A percentile compares a stretch with the other conserved stretches of the same genome.
These are phyloP conservation scores for Patellifolia procumbens DNA, from an alignment of 179 eudicot species.

Conservation along the genomic window DNA sequence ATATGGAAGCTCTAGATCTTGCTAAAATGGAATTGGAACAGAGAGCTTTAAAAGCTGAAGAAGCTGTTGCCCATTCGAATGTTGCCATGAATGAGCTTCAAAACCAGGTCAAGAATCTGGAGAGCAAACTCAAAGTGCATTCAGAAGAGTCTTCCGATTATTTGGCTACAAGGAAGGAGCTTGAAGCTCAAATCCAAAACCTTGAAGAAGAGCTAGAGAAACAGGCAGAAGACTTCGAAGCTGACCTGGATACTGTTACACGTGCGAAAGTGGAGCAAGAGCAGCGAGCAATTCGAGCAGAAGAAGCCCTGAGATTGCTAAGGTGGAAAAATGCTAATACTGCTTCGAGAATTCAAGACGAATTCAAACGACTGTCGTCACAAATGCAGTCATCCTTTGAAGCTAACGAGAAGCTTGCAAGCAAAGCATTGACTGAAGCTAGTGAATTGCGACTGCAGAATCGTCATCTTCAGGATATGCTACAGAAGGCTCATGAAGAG, in stretches of 20 bases:
- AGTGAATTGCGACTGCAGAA: conserved; percentile 63
- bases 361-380: conserved; percentile 61
- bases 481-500: conserved; percentile 56
- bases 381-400: conserved; percentile 81
- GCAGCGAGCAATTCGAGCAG: conserved; percentile 82
- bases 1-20: conserved; percentile 52
- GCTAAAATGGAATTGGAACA: conserved; percentile 69
- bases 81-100: conserved; percentile 51
- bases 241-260: conserved; percentile 73
- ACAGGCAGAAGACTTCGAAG: conserved; percentile 69
- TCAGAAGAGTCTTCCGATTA: conserved; percentile 54
- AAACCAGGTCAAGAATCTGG: conserved; percentile 53
- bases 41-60: conserved; percentile 69
- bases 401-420: conserved; percentile 73
- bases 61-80: conserved; percentile 27
- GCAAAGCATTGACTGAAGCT: conserved; percentile 72
- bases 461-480: conserved; percentile 55
- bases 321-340: conserved; percentile 69
- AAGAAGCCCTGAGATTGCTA: conserved; percentile 66
- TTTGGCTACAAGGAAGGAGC: conserved; percentile 48
- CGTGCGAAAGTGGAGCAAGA: conserved; percentile 78
- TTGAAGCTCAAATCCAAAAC: conserved; percentile 50
- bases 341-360: conserved; percentile 83
- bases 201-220: conserved; percentile 76
- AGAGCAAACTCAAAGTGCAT: conserved; percentile 52